These are phyloP conservation scores for Suillus brevipes DNA, from an alignment of 768 basidiomycete genomes.

Conservation along the genomic window DNA sequence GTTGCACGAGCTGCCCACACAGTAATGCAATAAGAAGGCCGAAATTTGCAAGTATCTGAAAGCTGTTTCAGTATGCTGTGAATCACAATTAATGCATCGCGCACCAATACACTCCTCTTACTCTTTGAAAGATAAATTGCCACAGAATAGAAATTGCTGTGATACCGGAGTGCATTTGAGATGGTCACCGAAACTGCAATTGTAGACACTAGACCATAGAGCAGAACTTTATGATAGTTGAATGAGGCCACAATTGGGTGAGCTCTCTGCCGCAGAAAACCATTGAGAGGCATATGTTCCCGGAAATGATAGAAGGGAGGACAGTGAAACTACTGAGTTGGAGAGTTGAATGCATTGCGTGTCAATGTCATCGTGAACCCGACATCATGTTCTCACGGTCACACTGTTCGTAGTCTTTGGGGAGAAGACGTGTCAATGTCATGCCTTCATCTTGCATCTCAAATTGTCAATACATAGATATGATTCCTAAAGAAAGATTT, in stretches of 20 bases:
- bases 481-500: no score
- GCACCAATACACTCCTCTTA: constrained; percentile 87
- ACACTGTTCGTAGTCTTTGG: no score
- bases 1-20: constrained; percentile 75
- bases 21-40: constrained; percentile 75
- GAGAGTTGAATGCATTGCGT: background rate
- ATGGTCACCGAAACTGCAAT: constrained; percentile 72
- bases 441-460: no score
- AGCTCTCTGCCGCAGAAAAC: constrained; percentile 50
- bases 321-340: background rate
- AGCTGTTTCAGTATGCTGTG: constrained; percentile 2
- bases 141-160: constrained; percentile 93
- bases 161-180: constrained; percentile 73
- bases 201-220: constrained; percentile 70
- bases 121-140: constrained; percentile 92
- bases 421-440: no score
- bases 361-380: background rate
- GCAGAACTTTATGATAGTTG: constrained; percentile 60
- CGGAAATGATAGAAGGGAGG: background rate
- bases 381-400: background rate
- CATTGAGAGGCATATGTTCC: constrained; percentile 48
- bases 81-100: constrained; percentile 22
- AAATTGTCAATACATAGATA: no score
- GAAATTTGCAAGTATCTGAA: constrained; percentile 89
- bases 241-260: constrained; percentile 51